phyloP scores from a whole-genome alignment of 768 basidiomycete species.

The Russula sp. region DNA sequence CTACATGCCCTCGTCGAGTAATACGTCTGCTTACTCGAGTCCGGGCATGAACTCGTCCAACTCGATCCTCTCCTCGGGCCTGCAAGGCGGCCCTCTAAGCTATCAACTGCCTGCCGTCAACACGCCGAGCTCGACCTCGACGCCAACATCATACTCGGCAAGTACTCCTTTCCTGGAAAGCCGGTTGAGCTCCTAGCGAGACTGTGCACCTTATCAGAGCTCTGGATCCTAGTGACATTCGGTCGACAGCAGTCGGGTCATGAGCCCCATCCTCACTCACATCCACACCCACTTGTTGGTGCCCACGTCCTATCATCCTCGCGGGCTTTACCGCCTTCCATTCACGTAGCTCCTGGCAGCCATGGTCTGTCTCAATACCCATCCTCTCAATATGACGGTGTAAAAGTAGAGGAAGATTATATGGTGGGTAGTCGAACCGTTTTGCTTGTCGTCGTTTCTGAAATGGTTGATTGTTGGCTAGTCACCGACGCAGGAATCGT shows the following conservation, averaged over 20 bases:
- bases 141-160: slow-evolving; percentile 66
- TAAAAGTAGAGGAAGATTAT: slow-evolving; percentile 27
- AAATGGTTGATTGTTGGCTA: neutral
- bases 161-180: slow-evolving; percentile 49
- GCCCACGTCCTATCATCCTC: slow-evolving; percentile 17
- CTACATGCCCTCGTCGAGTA: slow-evolving; percentile 20
- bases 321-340: neutral
- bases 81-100: slow-evolving; percentile 17
- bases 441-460: neutral
- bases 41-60: slow-evolving; percentile 20
- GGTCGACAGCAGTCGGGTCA: slow-evolving; percentile 61
- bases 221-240: slow-evolving; percentile 56
- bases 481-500: slow-evolving; percentile 25
- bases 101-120: slow-evolving; percentile 17
- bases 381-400: slow-evolving; percentile 20
- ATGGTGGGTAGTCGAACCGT: slow-evolving; percentile 12
- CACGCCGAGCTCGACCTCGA: slow-evolving; percentile 20
- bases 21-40: slow-evolving; percentile 22
- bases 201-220: slow-evolving; percentile 34
- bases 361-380: slow-evolving; percentile 38
- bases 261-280: slow-evolving; percentile 45
- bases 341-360: slow-evolving; percentile 35
- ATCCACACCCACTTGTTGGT: slow-evolving; percentile 33
- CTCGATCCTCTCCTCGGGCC: slow-evolving; percentile 16
- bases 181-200: slow-evolving; percentile 29